Evolutionary conservation across 2,329 filamentous ascomycete genomes (phyloP), one percentile per base, ranked within the genome.

Genomic region (Arachnomyces sp.): DNA sequence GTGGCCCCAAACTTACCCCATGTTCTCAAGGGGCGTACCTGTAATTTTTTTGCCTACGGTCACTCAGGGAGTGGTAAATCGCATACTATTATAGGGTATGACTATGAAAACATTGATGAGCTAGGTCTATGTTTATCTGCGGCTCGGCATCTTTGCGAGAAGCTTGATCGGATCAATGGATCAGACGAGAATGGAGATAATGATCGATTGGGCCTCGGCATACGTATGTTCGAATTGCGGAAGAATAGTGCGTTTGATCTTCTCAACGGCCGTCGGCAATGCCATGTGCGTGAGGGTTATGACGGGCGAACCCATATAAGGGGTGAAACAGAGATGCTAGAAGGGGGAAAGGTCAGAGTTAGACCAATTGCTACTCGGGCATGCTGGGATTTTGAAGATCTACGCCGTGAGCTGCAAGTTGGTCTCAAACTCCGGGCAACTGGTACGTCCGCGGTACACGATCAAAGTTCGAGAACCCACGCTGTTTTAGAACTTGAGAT

Each of bases 381-480:
- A 4, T 67, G 60, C 40, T 67, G 60, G 60, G 55, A 34, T 1
- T 64, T 62, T 31, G 59, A 59, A 1, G 44, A 58, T 1, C 38
- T 69, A 2, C 52, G 46, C 2, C 15, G 39, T 1, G 50, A 53
- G 33, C 41, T 70, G 0, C 46, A 51, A 2, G 31, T 31, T 2
- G 63, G 57, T 0, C 49, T 67, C 1, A 47, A 50, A 8, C 44
- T 51, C 4, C 48, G 65, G 14, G 50, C 54, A 2, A 61, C 57
- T 0, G 65, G 63, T 2, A 55, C 59, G 4, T 70, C 67, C 2
- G 58, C 54, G 1, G 46, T 68, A 0, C 66, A 70, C 43, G 61
- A 69, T 36, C 57, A 68, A 41, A 70, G 66, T 40, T 69, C 66
- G 0, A 56, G 67, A 2, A 68, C 67, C 0, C 66, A 70, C 46